These are phyloP conservation scores for Camellia granthamiana DNA, from an alignment of 148 eudicot species.

Conservation along the genomic window DNA sequence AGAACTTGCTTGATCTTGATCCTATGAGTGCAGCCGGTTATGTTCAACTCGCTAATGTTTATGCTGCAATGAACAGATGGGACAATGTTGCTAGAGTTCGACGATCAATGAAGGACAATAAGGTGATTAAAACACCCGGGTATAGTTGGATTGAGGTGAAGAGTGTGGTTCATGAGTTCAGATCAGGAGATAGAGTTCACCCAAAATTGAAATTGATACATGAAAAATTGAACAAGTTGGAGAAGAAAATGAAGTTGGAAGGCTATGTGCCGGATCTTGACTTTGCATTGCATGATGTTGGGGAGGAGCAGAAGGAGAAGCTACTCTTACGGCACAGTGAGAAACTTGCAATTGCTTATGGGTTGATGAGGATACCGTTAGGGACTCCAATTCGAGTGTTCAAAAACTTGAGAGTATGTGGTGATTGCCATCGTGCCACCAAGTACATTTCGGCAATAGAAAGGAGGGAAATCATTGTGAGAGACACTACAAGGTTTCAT, in stretches of 20 bases:
- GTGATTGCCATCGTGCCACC: constrained; percentile 65
- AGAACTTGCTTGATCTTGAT: constrained; percentile 51
- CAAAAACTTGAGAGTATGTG: constrained; percentile 67
- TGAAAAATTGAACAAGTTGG: constrained; percentile 50
- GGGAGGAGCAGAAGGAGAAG: constrained; percentile 48
- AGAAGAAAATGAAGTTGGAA: constrained; percentile 57
- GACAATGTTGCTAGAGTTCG: constrained; percentile 58
- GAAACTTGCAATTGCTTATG: constrained; percentile 74
- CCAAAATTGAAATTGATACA: constrained; percentile 49
- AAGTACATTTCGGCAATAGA: constrained; percentile 60
- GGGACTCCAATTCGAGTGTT: constrained; percentile 52
- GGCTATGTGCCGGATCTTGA: constrained; percentile 62
- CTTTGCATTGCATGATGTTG: constrained; percentile 55
- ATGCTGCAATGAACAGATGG: constrained; percentile 56
- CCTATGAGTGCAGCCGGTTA: constrained; percentile 54
- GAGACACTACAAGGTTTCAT: constrained; percentile 74
- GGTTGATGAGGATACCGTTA: constrained; percentile 40
- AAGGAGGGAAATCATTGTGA: constrained; percentile 61
- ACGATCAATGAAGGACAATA: constrained; percentile 51
- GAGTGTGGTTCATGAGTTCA: constrained; percentile 60
- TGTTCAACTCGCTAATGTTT: constrained; percentile 74
- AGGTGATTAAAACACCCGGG: constrained; percentile 54
- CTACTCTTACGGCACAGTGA: constrained; percentile 64
- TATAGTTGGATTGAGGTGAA: constrained; percentile 79
- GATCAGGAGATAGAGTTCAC: constrained; percentile 61